phyloP scores from a whole-genome alignment of 2,329 filamentous ascomycete genomes.

The Clonostachys sp. region DNA sequence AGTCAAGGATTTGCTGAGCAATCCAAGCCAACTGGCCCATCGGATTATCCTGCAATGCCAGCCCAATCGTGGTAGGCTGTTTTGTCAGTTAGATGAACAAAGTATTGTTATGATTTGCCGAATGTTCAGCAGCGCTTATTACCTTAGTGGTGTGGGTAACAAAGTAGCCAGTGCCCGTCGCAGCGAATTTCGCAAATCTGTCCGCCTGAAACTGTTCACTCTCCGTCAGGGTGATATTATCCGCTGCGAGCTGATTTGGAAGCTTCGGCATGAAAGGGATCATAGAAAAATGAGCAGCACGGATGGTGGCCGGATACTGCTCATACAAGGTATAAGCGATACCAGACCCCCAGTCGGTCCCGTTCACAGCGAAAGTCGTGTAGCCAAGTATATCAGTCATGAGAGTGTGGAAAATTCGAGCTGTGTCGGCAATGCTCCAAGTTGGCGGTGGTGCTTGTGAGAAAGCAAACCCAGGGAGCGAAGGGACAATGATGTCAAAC shows the following conservation, averaged over 20 bases:
- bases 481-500: constrained; percentile 41
- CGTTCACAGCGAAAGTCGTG: constrained; percentile 9
- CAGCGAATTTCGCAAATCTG: not conserved
- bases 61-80: constrained; percentile 32
- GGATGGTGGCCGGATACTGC: not conserved
- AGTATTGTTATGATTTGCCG: not conserved
- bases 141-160: constrained; percentile 5
- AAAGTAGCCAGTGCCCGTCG: constrained; percentile 5
- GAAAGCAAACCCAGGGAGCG: constrained; percentile 36
- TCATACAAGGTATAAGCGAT: constrained; percentile 4
- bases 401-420: constrained; percentile 25
- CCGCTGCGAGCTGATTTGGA: not conserved
- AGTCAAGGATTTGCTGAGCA: constrained; percentile 27
- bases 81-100: not conserved
- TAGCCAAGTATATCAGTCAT: constrained; percentile 32
- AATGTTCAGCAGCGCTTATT: not conserved
- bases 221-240: not conserved
- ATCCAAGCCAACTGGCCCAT: constrained; percentile 36
- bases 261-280: not conserved
- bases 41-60: constrained; percentile 33
- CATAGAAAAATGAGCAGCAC: not conserved
- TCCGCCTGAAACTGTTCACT: not conserved
- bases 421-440: constrained; percentile 28
- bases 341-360: constrained; percentile 9
- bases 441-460: constrained; percentile 18